Percentiles rank a stretch among this genome's conserved stretches.
phyloP scores from a whole-genome alignment of 805 yeast species.

The Saturnispora bothae region DNA sequence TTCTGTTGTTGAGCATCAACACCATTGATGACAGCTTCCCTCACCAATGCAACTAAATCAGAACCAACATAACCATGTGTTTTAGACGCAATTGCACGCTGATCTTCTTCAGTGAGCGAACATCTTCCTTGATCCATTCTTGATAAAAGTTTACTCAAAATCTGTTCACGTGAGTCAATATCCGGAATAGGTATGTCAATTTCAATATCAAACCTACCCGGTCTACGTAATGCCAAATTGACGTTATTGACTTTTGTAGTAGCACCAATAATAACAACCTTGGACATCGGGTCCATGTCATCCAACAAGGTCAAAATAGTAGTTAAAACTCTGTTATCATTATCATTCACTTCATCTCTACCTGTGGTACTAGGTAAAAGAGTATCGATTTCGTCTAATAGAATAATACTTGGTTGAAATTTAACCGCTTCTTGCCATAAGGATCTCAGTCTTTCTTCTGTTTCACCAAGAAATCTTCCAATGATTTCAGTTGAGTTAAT shows the following conservation, averaged over 20 bases:
- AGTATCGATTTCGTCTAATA: slow-evolving; percentile 91
- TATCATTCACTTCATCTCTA: slow-evolving; percentile 76
- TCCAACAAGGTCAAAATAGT: slow-evolving; percentile 78
- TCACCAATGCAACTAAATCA: slow-evolving; percentile 74
- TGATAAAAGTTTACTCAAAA: slow-evolving; percentile 50
- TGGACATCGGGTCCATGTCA: slow-evolving; percentile 45
- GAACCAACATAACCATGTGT: slow-evolving; percentile 99
- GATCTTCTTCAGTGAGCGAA: slow-evolving; percentile 41
- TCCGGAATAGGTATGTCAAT: slow-evolving; percentile 92
- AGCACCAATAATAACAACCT: slow-evolving; percentile 72
- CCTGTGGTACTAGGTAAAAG: slow-evolving; percentile 62
- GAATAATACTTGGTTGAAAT: slow-evolving; percentile 79
- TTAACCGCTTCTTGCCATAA: slow-evolving; percentile 75
- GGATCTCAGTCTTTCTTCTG: slow-evolving; percentile 75
- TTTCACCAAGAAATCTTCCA: slow-evolving; percentile 88
- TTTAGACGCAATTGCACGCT: slow-evolving; percentile 54
- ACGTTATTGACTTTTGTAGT: slow-evolving; percentile 87
- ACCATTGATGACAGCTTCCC: slow-evolving; percentile 82
- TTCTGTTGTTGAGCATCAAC: slow-evolving; percentile 35
- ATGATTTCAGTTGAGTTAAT: slow-evolving; percentile 89
- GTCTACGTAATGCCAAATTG: slow-evolving; percentile 84
- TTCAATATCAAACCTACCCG: slow-evolving; percentile 92
- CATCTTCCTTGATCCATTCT: slow-evolving; percentile 39
- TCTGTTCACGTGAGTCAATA: slow-evolving; percentile 64
- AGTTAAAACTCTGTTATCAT: slow-evolving; percentile 84